Evolutionary conservation across 208 protist species (phyloP).

Genomic region (Acanthamoeba castellanii): DNA sequence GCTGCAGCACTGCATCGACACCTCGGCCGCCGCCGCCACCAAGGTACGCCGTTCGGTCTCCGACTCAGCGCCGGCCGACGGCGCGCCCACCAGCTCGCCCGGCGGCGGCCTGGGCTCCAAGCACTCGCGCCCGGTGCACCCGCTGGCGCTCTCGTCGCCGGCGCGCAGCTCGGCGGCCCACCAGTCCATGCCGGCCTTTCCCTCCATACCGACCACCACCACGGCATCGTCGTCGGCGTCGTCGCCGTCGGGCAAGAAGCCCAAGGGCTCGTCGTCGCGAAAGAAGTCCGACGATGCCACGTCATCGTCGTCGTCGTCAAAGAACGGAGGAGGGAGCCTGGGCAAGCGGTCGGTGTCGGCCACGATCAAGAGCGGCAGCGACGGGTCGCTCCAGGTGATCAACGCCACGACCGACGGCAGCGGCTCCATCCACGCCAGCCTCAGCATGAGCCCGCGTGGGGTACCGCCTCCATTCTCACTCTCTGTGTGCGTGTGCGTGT

Average conservation of each 20-base stretch:
- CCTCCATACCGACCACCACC: neutral
- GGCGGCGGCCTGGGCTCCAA: no score
- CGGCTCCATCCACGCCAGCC: neutral
- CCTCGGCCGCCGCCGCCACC: neutral
- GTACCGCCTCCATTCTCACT: neutral
- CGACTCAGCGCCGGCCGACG: neutral
- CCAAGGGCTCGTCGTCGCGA: neutral
- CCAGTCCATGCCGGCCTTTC: neutral
- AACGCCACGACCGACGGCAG: neutral
- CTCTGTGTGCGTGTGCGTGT: no score
- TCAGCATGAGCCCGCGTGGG: neutral
- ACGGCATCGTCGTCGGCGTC: neutral
- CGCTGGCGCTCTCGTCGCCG: no score
- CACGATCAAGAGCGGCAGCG: neutral
- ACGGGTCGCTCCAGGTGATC: neutral
- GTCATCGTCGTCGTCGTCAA: no score
- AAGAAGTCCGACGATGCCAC: neutral
- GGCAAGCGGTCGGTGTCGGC: neutral
- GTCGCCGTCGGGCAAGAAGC: neutral
- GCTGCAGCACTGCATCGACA: neutral
- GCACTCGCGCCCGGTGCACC: no score
- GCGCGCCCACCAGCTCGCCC: no score
- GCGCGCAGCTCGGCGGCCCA: no score
- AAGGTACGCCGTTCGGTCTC: neutral
- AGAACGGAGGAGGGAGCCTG: neutral